Evolutionary conservation across 2,329 filamentous ascomycete species (phyloP), one percentile per base, ranked within the genome.

Genomic region (Fusarium odoratissimum): DNA sequence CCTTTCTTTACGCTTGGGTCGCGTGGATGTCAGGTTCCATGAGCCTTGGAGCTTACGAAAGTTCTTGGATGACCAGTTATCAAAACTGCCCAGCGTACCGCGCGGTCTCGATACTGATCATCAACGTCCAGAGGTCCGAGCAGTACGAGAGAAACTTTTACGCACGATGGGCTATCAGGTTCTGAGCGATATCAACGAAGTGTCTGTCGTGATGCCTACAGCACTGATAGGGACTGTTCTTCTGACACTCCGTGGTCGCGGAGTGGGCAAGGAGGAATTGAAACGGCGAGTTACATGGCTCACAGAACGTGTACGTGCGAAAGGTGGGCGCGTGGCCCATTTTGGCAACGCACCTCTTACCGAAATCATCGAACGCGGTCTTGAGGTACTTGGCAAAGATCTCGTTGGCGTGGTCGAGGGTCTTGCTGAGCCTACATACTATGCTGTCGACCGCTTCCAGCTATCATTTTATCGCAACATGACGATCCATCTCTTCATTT

Each of bases 401-500:
- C 88, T 99, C 3, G 95, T 99, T 1, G 94, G 95, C 8, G 86
- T 91, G 8, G 87, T 97, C 0, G 88, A 91, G 41, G 94, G 92
- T 1, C 84, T 99, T 9, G 92, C 93, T 0, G 96, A 99, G 80
- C 93, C 94, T 23, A 98, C 96, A 0, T 98, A 94, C 82, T 97
- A 94, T 77, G 96, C 96, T 8, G 95, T 98, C 42, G 96, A 99
- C 81, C 90, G 95, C 59, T 99, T 99, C 85, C 96, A 99, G 80
- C 88, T 99, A 14, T 97, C 95, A 0, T 99, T 99, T 82, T 99
- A 99, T 83, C 92, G 96, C 58, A 99, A 99, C 82, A 98, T 98
- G 96, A 98, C 95, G 0, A 99, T 99, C 69, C 96, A 99, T 80
- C 88, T 99, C 9, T 99, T 99, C 81, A 96, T 99, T 64, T 92